Conservation (phyloP, 1,284 basidiomycete species). For the Ceratobasidium sp. region DNA sequence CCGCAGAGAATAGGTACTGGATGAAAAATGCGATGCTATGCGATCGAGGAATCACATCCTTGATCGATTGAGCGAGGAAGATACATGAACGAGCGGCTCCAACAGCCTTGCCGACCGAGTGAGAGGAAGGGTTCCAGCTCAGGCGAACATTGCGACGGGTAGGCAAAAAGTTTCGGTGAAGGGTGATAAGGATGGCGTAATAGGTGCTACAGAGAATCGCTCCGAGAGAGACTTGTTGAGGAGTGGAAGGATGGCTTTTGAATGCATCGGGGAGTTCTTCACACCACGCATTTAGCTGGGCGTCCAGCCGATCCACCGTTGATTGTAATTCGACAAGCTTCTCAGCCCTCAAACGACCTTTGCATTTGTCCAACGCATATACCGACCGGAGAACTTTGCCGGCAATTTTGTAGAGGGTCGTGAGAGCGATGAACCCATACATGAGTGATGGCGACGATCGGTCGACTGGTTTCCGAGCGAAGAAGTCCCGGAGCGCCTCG, state of each 20-base stretch:
- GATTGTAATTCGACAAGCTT: constrained; percentile 73
- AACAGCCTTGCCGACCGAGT: constrained; percentile 75
- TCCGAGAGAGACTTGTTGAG: constrained; percentile 79
- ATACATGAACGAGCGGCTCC: constrained; percentile 81
- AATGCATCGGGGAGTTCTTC: constrained; percentile 74
- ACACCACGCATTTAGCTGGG: constrained; percentile 79
- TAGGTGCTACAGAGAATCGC: constrained; percentile 77
- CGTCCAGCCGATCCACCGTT: constrained; percentile 77
- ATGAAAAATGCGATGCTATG: constrained; percentile 92
- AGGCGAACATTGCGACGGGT: constrained; percentile 58
- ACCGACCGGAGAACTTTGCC: constrained; percentile 79
- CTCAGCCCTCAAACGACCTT: constrained; percentile 72
- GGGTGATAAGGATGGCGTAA: constrained; percentile 84
- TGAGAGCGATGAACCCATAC: constrained; percentile 78
- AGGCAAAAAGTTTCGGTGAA: constrained; percentile 83
- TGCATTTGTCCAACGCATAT: constrained; percentile 66
- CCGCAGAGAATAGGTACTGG: constrained; percentile 88
- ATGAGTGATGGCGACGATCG: constrained; percentile 66
- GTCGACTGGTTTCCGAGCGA: constrained; percentile 48
- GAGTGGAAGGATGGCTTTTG: constrained; percentile 72
- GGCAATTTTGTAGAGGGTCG: constrained; percentile 79
- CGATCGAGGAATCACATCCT: constrained; percentile 81
- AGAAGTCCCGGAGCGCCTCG: constrained; percentile 72
- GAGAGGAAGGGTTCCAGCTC: constrained; percentile 48
- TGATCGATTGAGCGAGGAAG: constrained; percentile 82